These are phyloP conservation scores for Trichoderma sp. DNA, from an alignment of 2,329 filamentous ascomycete genomes.

Conservation along the genomic window DNA sequence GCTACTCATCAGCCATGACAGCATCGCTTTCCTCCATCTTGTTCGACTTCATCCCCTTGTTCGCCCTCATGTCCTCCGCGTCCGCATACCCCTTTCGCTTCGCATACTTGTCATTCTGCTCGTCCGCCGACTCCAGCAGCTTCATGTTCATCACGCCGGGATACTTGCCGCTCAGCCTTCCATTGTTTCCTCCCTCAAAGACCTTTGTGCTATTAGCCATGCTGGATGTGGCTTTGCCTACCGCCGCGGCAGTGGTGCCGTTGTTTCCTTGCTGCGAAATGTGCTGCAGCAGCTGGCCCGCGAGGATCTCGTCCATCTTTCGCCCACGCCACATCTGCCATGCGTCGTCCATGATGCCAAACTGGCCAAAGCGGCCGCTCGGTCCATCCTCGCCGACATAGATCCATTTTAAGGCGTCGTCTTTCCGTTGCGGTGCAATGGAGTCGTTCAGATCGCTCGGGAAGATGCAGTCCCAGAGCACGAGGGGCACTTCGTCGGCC, in stretches of 20 bases:
- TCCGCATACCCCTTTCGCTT: slow-evolving; percentile 58
- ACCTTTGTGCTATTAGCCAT: slow-evolving; percentile 39
- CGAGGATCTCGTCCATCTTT: slow-evolving; percentile 89
- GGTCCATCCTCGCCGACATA: slow-evolving; percentile 69
- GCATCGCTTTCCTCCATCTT: slow-evolving; percentile 30
- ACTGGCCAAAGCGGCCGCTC: slow-evolving; percentile 62
- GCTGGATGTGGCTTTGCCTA: background rate
- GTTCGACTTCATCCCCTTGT: slow-evolving; percentile 37
- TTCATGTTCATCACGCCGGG: slow-evolving; percentile 55
- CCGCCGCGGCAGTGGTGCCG: background rate
- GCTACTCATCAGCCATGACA: slow-evolving; percentile 15
- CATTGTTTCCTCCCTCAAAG: slow-evolving; percentile 60
- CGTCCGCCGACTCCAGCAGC: slow-evolving; percentile 52
- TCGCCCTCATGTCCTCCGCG: slow-evolving; percentile 50
- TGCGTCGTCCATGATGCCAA: slow-evolving; percentile 69
- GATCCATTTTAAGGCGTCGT: slow-evolving; percentile 73
- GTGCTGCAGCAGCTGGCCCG: slow-evolving; percentile 70
- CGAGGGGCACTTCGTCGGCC: slow-evolving; percentile 85
- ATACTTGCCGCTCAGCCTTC: slow-evolving; percentile 55
- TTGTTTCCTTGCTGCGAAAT: slow-evolving; percentile 46
- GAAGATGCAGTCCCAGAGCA: slow-evolving; percentile 96
- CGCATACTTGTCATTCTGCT: slow-evolving; percentile 64
- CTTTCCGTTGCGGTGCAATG: slow-evolving; percentile 39
- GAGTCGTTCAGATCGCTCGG: slow-evolving; percentile 50
- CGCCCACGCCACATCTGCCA: slow-evolving; percentile 82